phyloP scores from a whole-genome alignment of 2,329 filamentous ascomycete species.

The Phaeosphaeriaceae sp. region DNA sequence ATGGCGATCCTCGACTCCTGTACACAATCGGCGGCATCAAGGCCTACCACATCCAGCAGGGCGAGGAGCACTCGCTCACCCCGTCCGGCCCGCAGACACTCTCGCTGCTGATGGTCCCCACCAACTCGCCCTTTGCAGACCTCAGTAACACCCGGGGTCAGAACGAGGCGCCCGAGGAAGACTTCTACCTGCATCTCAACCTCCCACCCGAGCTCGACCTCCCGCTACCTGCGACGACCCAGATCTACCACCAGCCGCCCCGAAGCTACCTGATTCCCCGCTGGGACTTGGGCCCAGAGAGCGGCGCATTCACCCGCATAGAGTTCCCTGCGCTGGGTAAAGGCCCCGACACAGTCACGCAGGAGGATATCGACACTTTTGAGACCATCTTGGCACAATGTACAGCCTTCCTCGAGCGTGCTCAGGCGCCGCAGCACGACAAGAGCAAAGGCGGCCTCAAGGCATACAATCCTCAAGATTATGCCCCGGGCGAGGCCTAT shows the following conservation, averaged over 20 bases:
- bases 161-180: constrained; percentile 66
- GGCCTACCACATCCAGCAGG: constrained; percentile 90
- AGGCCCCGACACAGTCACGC: constrained; percentile 69
- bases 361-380: constrained; percentile 95
- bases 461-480: constrained; percentile 81
- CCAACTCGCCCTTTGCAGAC: constrained; percentile 72
- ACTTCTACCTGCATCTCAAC: constrained; percentile 96
- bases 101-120: constrained; percentile 94
- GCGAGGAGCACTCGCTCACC: constrained; percentile 82
- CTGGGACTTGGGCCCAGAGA: constrained; percentile 89
- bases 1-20: constrained; percentile 63
- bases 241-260: constrained; percentile 96
- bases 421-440: constrained; percentile 63
- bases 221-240: constrained; percentile 90
- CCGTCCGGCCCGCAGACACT: constrained; percentile 87
- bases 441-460: constrained; percentile 42
- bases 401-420: constrained; percentile 90
- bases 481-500: constrained; percentile 80
- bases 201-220: constrained; percentile 94
- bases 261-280: constrained; percentile 92
- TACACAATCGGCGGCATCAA: constrained; percentile 79
- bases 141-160: constrained; percentile 64
- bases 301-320: constrained; percentile 89
- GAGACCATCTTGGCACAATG: constrained; percentile 98
- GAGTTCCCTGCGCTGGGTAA: constrained; percentile 81